phyloP scores from a whole-genome alignment of 495 filamentous ascomycete species.

The Rostrohypoxylon terebratum region DNA sequence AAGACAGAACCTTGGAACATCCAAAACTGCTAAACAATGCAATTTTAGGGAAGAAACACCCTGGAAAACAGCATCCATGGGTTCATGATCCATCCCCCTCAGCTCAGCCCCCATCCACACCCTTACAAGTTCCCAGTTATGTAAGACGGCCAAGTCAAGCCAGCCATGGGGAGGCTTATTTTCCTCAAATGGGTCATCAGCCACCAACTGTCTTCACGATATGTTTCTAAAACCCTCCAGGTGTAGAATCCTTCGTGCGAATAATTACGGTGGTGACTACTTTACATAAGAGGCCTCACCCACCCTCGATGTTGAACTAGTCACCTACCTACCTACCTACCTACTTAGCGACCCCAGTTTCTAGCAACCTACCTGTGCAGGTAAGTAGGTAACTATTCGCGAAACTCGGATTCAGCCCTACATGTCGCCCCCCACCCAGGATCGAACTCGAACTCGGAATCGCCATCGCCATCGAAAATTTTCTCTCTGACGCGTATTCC shows the following conservation, averaged over 20 bases:
- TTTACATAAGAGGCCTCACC: conserved; percentile 23
- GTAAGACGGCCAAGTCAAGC: background rate
- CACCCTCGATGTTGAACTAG: background rate
- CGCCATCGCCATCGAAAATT: background rate
- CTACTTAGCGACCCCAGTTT: too few species aligned
- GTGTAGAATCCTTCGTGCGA: conserved; percentile 5
- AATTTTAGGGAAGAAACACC: background rate
- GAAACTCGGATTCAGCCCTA: background rate
- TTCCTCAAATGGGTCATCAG: conserved; percentile 13
- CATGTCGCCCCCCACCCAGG: background rate
- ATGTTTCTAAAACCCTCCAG: background rate
- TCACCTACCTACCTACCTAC: too few species aligned
- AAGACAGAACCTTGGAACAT: background rate
- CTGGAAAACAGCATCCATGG: too few species aligned
- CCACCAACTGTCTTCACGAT: conserved; percentile 1
- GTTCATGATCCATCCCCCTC: too few species aligned
- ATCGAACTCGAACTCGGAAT: background rate
- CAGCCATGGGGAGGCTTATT: conserved; percentile 5
- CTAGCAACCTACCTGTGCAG: background rate
- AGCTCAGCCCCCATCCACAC: background rate
- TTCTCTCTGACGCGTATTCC: background rate
- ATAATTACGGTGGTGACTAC: conserved; percentile 2
- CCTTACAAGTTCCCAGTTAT: background rate
- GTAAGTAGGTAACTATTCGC: too few species aligned
- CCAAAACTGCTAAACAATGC: background rate